A percentile compares a stretch with the other conserved stretches of the same genome.
Conservation (phyloP, 345 rosid genomes). For the Corymbia maculata region DNA sequence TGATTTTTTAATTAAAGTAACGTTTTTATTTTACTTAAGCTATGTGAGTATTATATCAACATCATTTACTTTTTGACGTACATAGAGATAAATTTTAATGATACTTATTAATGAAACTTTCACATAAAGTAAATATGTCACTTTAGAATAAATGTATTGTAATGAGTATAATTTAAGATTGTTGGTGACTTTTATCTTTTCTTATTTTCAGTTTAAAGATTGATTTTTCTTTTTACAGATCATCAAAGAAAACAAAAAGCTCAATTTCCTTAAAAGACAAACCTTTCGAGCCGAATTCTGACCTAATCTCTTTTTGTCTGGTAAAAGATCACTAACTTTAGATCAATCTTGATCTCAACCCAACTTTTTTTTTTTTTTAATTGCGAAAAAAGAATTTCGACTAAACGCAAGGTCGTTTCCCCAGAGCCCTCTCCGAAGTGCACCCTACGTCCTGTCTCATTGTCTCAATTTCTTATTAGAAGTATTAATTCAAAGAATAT, state of each 20-base stretch:
- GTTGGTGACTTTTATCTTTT: rapidly evolving
- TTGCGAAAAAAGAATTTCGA: background rate
- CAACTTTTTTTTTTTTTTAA: background rate
- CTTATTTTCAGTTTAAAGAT: too few relatives aligned
- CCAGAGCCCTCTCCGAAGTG: background rate
- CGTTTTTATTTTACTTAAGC: background rate
- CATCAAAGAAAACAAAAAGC: background rate
- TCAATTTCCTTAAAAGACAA: background rate
- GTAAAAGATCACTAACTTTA: background rate
- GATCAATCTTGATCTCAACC: background rate
- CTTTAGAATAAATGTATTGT: rapidly evolving
- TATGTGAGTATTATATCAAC: rapidly evolving
- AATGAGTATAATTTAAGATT: rapidly evolving
- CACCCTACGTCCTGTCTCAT: background rate
- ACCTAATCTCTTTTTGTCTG: background rate
- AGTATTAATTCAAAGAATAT: background rate
- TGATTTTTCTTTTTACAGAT: background rate
- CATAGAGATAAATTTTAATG: rapidly evolving
- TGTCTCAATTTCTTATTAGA: background rate
- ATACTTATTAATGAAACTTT: rapidly evolving
- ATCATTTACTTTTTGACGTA: rapidly evolving
- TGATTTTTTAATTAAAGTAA: too few relatives aligned
- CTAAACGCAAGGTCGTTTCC: background rate
- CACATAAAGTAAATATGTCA: rapidly evolving
- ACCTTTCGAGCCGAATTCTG: background rate